phyloP scores from a whole-genome alignment of 148 eudicot genomes.

The Vaccinium darrowii region DNA sequence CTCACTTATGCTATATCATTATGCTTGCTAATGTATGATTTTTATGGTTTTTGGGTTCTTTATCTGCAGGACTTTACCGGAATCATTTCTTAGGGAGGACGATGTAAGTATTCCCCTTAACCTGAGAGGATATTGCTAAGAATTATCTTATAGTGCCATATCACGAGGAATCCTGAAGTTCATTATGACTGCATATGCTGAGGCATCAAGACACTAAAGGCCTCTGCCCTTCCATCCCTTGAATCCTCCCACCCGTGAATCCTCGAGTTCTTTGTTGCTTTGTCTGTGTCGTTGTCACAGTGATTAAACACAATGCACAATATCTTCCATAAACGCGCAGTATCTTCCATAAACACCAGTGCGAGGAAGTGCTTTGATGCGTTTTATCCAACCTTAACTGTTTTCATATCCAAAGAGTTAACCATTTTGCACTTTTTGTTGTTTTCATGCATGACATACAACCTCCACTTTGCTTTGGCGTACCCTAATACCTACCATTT shows the following conservation, averaged over 20 bases:
- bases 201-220: not conserved
- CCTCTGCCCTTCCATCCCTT: too few species aligned
- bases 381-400: not conserved
- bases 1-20: not conserved
- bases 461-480: not conserved
- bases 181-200: slow-evolving; percentile 1
- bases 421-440: not conserved
- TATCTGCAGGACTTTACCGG: slow-evolving; percentile 58
- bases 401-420: not conserved
- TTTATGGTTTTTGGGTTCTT: slow-evolving; percentile 12
- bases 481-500: not conserved
- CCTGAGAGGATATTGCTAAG: slow-evolving; percentile 4
- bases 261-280: not conserved
- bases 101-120: slow-evolving; percentile 56
- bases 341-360: not conserved
- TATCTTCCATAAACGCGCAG: not conserved
- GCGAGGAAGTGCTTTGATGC: not conserved
- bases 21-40: not conserved
- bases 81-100: slow-evolving; percentile 70
- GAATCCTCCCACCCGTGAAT: too few species aligned
- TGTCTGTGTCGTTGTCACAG: not conserved
- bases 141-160: not conserved
- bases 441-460: not conserved
- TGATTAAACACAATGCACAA: not conserved
- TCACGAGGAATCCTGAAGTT: not conserved